Evolutionary conservation across 306 rosid species (phyloP).

Genomic region (Pterocarpus santalinus): DNA sequence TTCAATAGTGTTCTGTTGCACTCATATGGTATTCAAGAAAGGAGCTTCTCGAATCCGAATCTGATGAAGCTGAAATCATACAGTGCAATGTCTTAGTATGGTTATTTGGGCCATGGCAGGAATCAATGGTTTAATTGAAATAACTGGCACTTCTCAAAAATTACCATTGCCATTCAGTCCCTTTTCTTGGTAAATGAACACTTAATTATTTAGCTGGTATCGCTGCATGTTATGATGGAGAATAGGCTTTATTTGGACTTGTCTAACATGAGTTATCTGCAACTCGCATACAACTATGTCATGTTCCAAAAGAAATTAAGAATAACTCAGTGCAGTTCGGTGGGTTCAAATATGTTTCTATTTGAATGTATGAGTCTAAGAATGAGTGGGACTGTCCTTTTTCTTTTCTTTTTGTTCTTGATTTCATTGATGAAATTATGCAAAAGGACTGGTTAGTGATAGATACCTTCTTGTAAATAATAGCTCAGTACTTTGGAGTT

Average conservation of each 20-base stretch:
- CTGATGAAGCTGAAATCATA: slow-evolving; percentile 5
- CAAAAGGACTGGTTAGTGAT: slow-evolving; percentile 8
- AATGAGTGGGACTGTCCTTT: background rate
- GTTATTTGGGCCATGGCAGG: background rate
- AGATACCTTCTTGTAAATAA: slow-evolving; percentile 9
- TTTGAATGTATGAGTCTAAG: background rate
- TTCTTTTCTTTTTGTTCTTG: slow-evolving; percentile 2
- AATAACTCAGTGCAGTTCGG: background rate
- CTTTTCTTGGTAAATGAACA: background rate
- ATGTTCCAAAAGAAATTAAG: slow-evolving; percentile 7
- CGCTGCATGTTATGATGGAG: slow-evolving; percentile 14
- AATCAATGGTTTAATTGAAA: background rate
- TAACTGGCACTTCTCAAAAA: background rate
- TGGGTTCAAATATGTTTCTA: slow-evolving; percentile 3
- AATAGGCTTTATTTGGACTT: slow-evolving; percentile 9
- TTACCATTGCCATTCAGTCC: background rate
- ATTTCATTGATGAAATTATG: slow-evolving; percentile 3
- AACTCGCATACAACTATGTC: background rate
- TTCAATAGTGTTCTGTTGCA: background rate
- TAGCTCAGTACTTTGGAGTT: background rate
- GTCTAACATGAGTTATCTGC: background rate
- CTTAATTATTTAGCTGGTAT: slow-evolving; percentile 3
- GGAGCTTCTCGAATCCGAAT: slow-evolving; percentile 25
- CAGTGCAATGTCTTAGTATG: background rate
- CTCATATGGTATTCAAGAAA: slow-evolving; percentile 21